Evolutionary conservation across 108 stramenopile species (phyloP), one percentile per base, ranked within the genome.

Genomic region (Aurantiochytrium sp.): DNA sequence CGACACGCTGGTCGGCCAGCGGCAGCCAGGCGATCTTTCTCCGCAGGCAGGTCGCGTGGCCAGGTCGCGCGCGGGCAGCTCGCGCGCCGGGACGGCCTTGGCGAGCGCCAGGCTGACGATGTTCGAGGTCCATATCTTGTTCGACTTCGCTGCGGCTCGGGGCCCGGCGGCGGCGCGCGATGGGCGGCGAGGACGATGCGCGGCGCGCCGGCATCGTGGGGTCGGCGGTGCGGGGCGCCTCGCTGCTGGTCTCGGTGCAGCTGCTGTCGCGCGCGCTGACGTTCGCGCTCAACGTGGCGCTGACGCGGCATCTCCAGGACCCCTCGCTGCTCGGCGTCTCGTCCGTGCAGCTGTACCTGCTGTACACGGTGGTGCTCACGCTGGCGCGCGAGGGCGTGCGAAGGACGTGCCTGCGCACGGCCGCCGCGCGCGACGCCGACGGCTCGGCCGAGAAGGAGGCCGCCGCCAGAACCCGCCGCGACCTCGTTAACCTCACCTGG

Each of bases 371-470:
- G 6, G 73, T 81, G 39, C 73, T 81, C 36, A 48, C 73, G 39
- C 45, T 81, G 73, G 73, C 73, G n/a, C 73, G 73, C 45, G 73
- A 81, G 12, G 73, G 73, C 3, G 73, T 41, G 42, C 73, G 73
- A 12, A 6, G 73, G n/a, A 48, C 73, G 6, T 41, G 42, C 32
- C 73, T 81, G 21, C 73, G 73, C 6, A 81, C 73, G 1, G 42
- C 39, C 45, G 45, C 42, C 45, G 45, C 73, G 2, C 59, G 59
- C 59, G 3, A 1, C 8, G 27, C 15, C 34, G 27, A 10, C 4
- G 10, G 2, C 59, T 17, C 27, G 34, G 34, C 59, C 34, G 10
- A 34, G 34, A 27, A 65, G 34, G n/a, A 8, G 27, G 27, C 59
- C 15, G 59, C 59, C 8, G 8, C 24, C 10, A 10, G 22, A 15